Evolutionary conservation across 495 filamentous ascomycete genomes (phyloP), one percentile per base, ranked within the genome.

Genomic region (Margaritispora aquatica): DNA sequence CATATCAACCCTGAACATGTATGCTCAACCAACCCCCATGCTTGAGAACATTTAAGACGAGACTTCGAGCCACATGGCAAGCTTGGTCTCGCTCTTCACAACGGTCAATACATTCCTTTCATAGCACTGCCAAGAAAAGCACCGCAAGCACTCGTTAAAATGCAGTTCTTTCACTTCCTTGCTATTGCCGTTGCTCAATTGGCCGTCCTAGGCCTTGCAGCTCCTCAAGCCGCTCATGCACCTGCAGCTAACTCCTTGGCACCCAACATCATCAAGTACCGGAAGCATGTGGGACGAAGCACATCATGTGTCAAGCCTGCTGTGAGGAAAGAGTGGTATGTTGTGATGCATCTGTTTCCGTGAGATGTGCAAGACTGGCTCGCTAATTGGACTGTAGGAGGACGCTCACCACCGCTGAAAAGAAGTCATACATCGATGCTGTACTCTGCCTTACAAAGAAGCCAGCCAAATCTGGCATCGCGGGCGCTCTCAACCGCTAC

Each of bases 391-490:
- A 5, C 13, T n/a, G 38, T 54, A 75, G 75, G 74, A 65, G 73
- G 57, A 70, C 68, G 49, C 70, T 78, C 52, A 70, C 71, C 15
- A 49, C 63, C 0, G 46, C 61, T 8, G 74, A 78, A 59, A 70
- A 73, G 31, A 73, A 63, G 46, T 70, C 70, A 5, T 90, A 87
- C 63, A 85, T 85, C 58, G 67, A 78, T 44, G 83, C 88, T 1
- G 80, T 90, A 22, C 74, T 81, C 50, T 92, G 88, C 63, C 66
- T 92, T 15, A 76, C 80, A 63, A 60, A 55, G 10, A 69, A 78
- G 62, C 80, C 86, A 0, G 79, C 76, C 5, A 76, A 24, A 20
- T 36, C 71, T 2, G 55, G 60, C 4, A 57, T 72, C n/a, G 70
- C 72, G 2, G 76, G 75, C 1, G 69, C 71, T n/a, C 71, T 62